A percentile compares a stretch with the other conserved stretches of the same genome.
Evolutionary conservation across 2,329 filamentous ascomycete genomes (phyloP).

Genomic region (Colletotrichum phormii): DNA sequence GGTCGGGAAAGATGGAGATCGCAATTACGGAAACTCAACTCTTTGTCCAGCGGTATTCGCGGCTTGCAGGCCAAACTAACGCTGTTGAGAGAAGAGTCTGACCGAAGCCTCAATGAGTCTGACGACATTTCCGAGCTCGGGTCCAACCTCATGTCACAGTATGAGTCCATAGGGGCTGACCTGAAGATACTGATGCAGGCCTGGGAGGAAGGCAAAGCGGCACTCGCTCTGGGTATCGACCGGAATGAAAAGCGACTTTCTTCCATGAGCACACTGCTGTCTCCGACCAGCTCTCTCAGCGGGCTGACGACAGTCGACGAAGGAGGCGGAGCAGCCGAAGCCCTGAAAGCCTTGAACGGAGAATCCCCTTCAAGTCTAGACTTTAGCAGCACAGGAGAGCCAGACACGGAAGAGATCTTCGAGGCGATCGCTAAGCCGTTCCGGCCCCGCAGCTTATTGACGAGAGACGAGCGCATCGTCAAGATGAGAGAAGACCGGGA

Average conservation of each 20-base stretch:
- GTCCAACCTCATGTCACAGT: constrained; percentile 84
- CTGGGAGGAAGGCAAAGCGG: constrained; percentile 90
- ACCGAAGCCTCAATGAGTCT: constrained; percentile 79
- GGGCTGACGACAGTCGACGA: constrained; percentile 74
- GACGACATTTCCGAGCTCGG: constrained; percentile 81
- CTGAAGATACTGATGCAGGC: constrained; percentile 82
- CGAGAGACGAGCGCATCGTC: constrained; percentile 86
- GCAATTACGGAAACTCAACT: constrained; percentile 88
- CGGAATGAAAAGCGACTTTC: constrained; percentile 79
- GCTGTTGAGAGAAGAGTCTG: constrained; percentile 89
- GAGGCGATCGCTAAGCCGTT: constrained; percentile 83
- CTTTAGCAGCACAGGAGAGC: constrained; percentile 66
- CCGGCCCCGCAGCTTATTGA: constrained; percentile 76
- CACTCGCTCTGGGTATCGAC: constrained; percentile 84
- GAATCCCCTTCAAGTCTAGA: constrained; percentile 67
- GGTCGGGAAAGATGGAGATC: constrained; percentile 86
- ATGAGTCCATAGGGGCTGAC: constrained; percentile 93
- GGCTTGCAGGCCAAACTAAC: constrained; percentile 96
- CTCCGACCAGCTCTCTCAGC: constrained; percentile 72
- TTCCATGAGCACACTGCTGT: constrained; percentile 69
- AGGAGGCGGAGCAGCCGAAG: constrained; percentile 49
- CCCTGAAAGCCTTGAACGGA: constrained; percentile 78
- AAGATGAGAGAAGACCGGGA: constrained; percentile 91
- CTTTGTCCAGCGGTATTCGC: constrained; percentile 89
- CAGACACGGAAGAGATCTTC: constrained; percentile 83